These are phyloP conservation scores for Lizonia empirigonia DNA, from an alignment of 2,329 filamentous ascomycete species.

Conservation along the genomic window DNA sequence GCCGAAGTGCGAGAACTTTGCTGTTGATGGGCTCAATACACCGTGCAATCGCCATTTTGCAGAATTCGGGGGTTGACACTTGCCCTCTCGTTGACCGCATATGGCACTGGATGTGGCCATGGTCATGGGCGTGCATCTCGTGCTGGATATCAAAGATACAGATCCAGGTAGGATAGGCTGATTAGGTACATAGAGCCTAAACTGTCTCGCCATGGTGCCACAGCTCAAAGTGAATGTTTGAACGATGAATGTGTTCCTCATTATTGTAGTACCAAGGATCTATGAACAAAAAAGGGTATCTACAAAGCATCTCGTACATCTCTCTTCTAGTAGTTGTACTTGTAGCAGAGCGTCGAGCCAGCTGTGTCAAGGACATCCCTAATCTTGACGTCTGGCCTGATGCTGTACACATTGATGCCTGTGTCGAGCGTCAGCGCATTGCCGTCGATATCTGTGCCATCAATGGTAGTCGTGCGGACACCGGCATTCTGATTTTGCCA, in stretches of 20 bases:
- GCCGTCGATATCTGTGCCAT: constrained; percentile 47
- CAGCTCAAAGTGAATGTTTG: too few relatives aligned
- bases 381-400: constrained; percentile 35
- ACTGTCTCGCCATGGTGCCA: too few relatives aligned
- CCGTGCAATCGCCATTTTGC: too few relatives aligned
- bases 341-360: constrained; percentile 38
- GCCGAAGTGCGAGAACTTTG: too few relatives aligned
- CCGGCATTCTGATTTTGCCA: constrained; percentile 51
- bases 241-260: not conserved
- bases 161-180: too few relatives aligned
- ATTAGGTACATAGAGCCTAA: too few relatives aligned
- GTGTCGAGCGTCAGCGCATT: constrained; percentile 39
- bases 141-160: too few relatives aligned
- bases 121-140: too few relatives aligned
- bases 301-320: not conserved
- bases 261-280: not conserved
- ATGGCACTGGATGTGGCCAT: too few relatives aligned
- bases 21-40: too few relatives aligned
- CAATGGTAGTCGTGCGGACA: constrained; percentile 40
- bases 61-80: too few relatives aligned
- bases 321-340: constrained; percentile 42
- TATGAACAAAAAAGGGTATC: constrained; percentile 8
- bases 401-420: constrained; percentile 31
- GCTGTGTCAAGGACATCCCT: constrained; percentile 41
- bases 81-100: too few relatives aligned